phyloP scores from a whole-genome alignment of 2,329 filamentous ascomycete species.

The Fusarium albosuccineum region DNA sequence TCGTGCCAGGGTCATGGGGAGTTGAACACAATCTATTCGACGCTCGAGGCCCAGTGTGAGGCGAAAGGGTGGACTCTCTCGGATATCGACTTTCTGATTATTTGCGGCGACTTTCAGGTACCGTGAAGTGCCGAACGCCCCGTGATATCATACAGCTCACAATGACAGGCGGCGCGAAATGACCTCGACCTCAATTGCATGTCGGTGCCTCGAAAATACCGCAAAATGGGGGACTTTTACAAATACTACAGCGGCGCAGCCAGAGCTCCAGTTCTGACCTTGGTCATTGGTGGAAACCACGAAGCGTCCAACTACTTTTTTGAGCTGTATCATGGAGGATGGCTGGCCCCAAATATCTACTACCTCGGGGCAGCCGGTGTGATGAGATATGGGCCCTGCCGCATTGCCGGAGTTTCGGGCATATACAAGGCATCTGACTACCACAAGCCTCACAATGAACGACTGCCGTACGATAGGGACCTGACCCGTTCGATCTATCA shows the following conservation, averaged over 20 bases:
- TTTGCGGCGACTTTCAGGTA: conserved; percentile 94
- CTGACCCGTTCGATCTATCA: conserved; percentile 89
- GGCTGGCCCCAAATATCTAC: conserved; percentile 96
- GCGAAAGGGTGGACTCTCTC: conserved; percentile 21
- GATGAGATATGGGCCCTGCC: conserved; percentile 82
- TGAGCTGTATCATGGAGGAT: conserved; percentile 95
- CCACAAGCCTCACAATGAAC: conserved; percentile 82
- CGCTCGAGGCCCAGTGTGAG: conserved; percentile 12
- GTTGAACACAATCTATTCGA: conserved; percentile 21
- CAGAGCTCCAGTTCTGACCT: conserved; percentile 85
- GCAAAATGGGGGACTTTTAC: conserved; percentile 89
- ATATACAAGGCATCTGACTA: conserved; percentile 95
- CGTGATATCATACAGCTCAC: background rate
- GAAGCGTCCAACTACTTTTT: conserved; percentile 90
- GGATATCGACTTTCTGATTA: conserved; percentile 89
- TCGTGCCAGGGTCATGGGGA: conserved; percentile 18
- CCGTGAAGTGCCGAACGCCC: background rate
- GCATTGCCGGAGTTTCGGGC: conserved; percentile 89
- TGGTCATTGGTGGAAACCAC: conserved; percentile 95
- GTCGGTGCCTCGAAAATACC: conserved; percentile 88
- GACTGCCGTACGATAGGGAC: conserved; percentile 82
- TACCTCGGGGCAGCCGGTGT: conserved; percentile 94
- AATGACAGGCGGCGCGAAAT: conserved; percentile 81
- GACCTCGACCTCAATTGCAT: conserved; percentile 87
- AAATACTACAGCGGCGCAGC: conserved; percentile 87